Evolutionary conservation across 2,329 filamentous ascomycete genomes (phyloP), one percentile per base, ranked within the genome.

Genomic region (Epichloe baconii): DNA sequence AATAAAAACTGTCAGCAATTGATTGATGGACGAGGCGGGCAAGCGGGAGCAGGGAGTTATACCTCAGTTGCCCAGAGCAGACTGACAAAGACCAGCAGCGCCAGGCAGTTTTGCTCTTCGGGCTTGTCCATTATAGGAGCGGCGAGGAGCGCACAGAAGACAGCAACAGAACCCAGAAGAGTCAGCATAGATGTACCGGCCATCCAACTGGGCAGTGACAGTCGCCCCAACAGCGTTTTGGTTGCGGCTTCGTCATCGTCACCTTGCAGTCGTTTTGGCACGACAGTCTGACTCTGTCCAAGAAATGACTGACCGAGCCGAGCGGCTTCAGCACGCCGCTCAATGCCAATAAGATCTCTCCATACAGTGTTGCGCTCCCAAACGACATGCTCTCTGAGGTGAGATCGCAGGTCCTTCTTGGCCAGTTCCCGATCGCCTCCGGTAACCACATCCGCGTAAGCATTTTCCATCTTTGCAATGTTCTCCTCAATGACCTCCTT

Each of bases 321-420:
- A 8, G 91, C 91, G 8, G 93, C 94, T 68, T 97, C 91, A 1
- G 88, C 88, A 64, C 95, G 90, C 21, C 93, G 79, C 71, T 98
- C 94, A 59, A 98, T 91, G 49, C 91, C 93, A 64, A 98, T 98
- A 80, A 98, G 93, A 61, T 98, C 93, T 69, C 94, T 78, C 93
- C 93, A 98, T 17, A 98, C 93, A 0, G 93, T 98, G 64, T 98
- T 98, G 52, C 93, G 80, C 67, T 98, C 94, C 94, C 93, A 98
- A 0, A 97, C 91, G 19, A 98, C 90, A 66, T 98, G 93, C 68
- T 98, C 94, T 52, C 93, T 78, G 26, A 98, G 77, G 63, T 98
- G 90, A 34, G 95, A 80, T 50, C 93, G 80, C 52, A 98, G 74
- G 63, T 97, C 93, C 58, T 87, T 84, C 61, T 83, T 87, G 4